Evolutionary conservation across 2,329 filamentous ascomycete species (phyloP), one percentile per base, ranked within the genome.

Genomic region (Aspergillus awamori): DNA sequence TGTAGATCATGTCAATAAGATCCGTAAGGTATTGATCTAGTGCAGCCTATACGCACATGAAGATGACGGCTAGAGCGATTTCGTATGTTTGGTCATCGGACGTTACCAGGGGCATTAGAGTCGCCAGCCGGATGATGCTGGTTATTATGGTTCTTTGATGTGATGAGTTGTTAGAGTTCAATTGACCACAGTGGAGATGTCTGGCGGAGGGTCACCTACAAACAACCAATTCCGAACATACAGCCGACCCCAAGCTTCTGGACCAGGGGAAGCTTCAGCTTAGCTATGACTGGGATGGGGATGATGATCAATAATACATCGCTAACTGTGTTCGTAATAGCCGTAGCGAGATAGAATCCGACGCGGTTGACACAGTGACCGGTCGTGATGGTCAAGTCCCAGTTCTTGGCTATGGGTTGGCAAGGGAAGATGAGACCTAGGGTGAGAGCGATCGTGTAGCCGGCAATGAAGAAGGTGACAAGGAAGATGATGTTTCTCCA

Each of bases 371-470:
- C 60, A 30, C 67, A 70, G 7, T 62, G 64, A 0, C 68, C 68
- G 4, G 13, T 11, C 5, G 62, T 43, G 7, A 63, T 62, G 10
- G 53, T 41, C 20, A 52, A 7, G 30, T 66, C 57, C 69, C 67
- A 71, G n/a, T 51, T 60, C 54, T 64, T 66, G n/a, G 59, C 57
- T 4, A 71, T 52, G 5, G 67, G 69, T 13, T 30, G 48, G 33
- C 67, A 70, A 1, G 67, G 67, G 47, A 71, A 70, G 2, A 71
- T 67, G 26, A 60, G 61, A 38, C 62, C 67, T 5, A 71, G 58
- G 7, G 60, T 56, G 22, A 71, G 64, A 2, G 67, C 64, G 38
- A 69, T 24, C 36, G 60, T 67, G 55, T 69, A 67, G 10, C 62
- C 63, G 17, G 57, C 47, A 5, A 72, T 63, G n/a, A 72, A 43